Base-by-base conservation (phyloP, 2,329 filamentous ascomycete genomes). In the Trichoderma pleuroti region DNA sequence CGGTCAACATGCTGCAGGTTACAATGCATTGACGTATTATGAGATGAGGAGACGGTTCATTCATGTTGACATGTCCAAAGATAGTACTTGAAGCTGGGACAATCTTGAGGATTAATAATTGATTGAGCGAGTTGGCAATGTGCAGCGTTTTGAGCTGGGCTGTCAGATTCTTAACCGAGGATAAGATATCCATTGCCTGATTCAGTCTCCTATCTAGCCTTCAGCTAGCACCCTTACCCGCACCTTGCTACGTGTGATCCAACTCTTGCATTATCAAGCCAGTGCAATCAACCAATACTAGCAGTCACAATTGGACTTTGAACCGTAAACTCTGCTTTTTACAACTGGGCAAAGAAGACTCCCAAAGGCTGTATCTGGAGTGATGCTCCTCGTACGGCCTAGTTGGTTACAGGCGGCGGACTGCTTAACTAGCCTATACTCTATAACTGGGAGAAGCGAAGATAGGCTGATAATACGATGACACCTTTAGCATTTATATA, bases 41-140 rank as follows among this genome's bases (percentile, higher is more conserved):
- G 16, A 10, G 9, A 42, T 10, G 4, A 10, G 1, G 8, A n/a
- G 39, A 5, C 8, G 5, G 8, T n/a, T 0, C n/a, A 4, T 42
- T 5, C n/a, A 42, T 42, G 7, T 4, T 16, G 3, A 42, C 16
- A n/a, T n/a, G 0, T 42, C 16, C 16, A 42, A 42, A 42, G n/a
- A 10, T 42, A 42, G 39, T 4, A 10, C 39, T 42, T 42, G 39
- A 42, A 42, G 39, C 36, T 39, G 36, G 14, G 16, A n/a, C 18
- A 42, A 42, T n/a, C 4, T 10, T 2, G 4, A 42, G 16, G 18
- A 42, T 42, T 42, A 42, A 42, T 42, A 42, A 42, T 42, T 10
- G 7, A 42, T 42, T n/a, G 4, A 8, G 4, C 4, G 4, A 42
- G 16, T 16, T 42, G 39, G 39, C 39, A 42, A 42, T 1, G 39